phyloP scores from a whole-genome alignment of 2,329 filamentous ascomycete genomes.

The Exserohilum rostratum region DNA sequence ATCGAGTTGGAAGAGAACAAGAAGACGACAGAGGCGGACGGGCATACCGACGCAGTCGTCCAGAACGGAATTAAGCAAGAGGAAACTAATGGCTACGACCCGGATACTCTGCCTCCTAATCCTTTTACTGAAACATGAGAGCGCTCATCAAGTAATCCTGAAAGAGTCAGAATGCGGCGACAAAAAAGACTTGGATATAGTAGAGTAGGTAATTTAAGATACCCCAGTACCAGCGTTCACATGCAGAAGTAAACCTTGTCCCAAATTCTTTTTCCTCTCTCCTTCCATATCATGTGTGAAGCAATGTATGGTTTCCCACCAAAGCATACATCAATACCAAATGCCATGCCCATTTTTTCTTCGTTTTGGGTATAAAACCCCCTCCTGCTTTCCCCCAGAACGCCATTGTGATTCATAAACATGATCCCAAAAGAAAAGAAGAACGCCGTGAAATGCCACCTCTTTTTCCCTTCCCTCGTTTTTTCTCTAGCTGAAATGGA shows the following conservation, averaged over 20 bases:
- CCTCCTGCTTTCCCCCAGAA: not conserved
- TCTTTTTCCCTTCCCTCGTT: too few species aligned
- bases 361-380: not conserved
- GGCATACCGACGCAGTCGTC: not conserved
- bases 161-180: not conserved
- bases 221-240: constrained; percentile 9
- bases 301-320: not conserved
- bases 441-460: constrained; percentile 11
- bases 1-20: not conserved
- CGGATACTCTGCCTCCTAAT: constrained; percentile 28
- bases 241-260: constrained; percentile 11
- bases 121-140: constrained; percentile 22
- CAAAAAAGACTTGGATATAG: not conserved
- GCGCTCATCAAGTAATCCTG: not conserved
- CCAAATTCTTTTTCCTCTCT: not conserved
- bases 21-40: too few species aligned
- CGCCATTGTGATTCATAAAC: not conserved
- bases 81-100: constrained; percentile 24
- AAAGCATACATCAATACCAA: not conserved
- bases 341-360: not conserved
- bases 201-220: constrained; percentile 4
- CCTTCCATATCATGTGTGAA: not conserved
- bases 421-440: not conserved
- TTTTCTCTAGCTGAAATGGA: constrained; percentile 75
- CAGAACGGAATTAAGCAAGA: constrained; percentile 1